A percentile compares a stretch with the other conserved stretches of the same genome.
phyloP scores from a whole-genome alignment of 2,329 filamentous ascomycete genomes.

The Elsinoe ampelina region DNA sequence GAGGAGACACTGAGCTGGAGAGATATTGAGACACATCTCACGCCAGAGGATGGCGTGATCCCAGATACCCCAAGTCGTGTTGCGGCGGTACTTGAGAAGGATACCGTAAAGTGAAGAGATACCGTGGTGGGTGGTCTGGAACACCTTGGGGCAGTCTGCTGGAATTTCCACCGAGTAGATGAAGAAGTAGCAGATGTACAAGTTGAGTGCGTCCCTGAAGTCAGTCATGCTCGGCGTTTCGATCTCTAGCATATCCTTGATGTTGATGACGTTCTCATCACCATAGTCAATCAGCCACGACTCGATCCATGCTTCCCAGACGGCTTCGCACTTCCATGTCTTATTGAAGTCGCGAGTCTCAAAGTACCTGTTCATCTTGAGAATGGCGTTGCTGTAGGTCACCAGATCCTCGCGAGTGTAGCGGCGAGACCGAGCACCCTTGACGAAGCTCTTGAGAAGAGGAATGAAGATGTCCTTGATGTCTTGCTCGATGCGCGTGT shows the following conservation, averaged over 20 bases:
- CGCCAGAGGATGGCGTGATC: constrained; percentile 51
- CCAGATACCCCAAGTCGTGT: constrained; percentile 47
- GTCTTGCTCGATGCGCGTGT: constrained; percentile 34
- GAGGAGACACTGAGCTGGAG: constrained; percentile 33
- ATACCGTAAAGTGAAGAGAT: constrained; percentile 48
- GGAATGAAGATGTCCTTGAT: constrained; percentile 48
- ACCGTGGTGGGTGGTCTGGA: constrained; percentile 49
- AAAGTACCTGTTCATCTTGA: constrained; percentile 43
- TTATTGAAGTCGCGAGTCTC: constrained; percentile 41
- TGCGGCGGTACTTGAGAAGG: constrained; percentile 47
- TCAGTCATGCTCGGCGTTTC: constrained; percentile 28
- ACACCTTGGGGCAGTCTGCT: constrained; percentile 42
- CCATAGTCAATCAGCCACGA: constrained; percentile 39
- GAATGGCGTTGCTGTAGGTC: constrained; percentile 39
- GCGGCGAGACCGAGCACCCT: constrained; percentile 39
- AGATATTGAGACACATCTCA: constrained; percentile 30
- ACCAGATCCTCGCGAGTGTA: constrained; percentile 37
- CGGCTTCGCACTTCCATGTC: constrained; percentile 39
- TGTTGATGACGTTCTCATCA: constrained; percentile 28
- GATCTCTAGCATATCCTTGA: constrained; percentile 25
- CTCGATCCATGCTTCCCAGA: constrained; percentile 38
- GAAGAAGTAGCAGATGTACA: constrained; percentile 36
- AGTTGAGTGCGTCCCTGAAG: constrained; percentile 25
- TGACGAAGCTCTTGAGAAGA: constrained; percentile 41
- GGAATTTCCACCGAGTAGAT: constrained; percentile 44